Evolutionary conservation across 306 rosid genomes (phyloP), one percentile per base, ranked within the genome.

Genomic region (Pyrus betulifolia): DNA sequence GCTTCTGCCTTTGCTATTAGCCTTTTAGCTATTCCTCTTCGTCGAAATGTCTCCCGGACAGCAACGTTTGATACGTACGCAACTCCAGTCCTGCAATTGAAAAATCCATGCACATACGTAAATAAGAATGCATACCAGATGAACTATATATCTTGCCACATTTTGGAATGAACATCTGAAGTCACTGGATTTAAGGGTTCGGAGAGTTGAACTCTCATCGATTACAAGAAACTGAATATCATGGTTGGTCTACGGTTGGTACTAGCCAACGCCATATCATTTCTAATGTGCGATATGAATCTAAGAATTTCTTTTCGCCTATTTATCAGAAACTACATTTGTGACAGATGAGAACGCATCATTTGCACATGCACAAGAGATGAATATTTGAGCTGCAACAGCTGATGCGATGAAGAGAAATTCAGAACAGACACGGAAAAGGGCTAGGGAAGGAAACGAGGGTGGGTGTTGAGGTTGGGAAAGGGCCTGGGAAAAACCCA

Each of bases 61-160:
- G 99, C 99, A 45, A 96, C 99, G 54, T 92, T 96, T 28, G 99
- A 92, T 78, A 96, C 84, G 79, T 96, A 96, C 61, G 99, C 99
- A 84, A 96, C 81, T 80, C 99, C 99, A 11, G 96, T 91, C 91
- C 99, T 96, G 79, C 69, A 78, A 73, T 60, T 21, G 59, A 78
- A 76, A 14, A 42, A 33, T 33, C 11, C 57, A 54, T 57, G 7
- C 42, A 61, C 30, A 11, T 35, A 73, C 25, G 67, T 65, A 58
- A 46, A 25, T 59, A 72, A 75, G 74, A 81, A 42, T 25, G 52
- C 18, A 23, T 27, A 76, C 54, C 35, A 62, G 74, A 69, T 11
- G 31, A 61, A 71, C 45, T 51, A 8, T 5, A 58, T 23, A 9
- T 69, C 8, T 69, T 44, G 15, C 9, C 4, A 31, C 1, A 38